Evolutionary conservation across 495 filamentous ascomycete genomes (phyloP).

Genomic region (Symbiotaphrina buchneri): DNA sequence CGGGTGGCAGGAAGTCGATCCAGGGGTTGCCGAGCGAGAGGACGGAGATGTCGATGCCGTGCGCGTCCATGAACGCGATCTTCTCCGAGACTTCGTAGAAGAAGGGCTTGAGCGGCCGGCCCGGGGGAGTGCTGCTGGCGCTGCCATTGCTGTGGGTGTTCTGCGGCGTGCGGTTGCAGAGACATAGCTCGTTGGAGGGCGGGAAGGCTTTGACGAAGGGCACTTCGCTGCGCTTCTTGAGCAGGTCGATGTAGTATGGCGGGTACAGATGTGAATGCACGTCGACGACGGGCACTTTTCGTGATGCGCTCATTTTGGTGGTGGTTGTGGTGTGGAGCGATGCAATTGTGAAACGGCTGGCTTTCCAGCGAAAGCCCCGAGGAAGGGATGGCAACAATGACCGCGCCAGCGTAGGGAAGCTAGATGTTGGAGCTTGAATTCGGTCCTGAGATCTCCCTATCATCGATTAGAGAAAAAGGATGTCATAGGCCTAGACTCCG

Average conservation of each 20-base stretch:
- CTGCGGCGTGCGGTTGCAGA: slow-evolving; percentile 54
- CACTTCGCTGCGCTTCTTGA: slow-evolving; percentile 49
- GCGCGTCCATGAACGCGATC: slow-evolving; percentile 67
- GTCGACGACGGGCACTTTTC: slow-evolving; percentile 31
- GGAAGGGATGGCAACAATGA: no score
- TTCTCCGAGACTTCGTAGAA: slow-evolving; percentile 54
- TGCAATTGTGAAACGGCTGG: no score
- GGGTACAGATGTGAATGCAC: slow-evolving; percentile 93
- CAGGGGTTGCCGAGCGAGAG: slow-evolving; percentile 89
- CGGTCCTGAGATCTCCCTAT: no score
- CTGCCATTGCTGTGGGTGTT: slow-evolving; percentile 33
- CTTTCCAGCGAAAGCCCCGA: no score
- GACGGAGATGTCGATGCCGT: slow-evolving; percentile 61
- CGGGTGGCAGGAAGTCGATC: slow-evolving; percentile 61
- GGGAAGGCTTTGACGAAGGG: slow-evolving; percentile 59
- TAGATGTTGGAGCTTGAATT: no score
- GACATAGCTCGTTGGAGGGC: slow-evolving; percentile 33
- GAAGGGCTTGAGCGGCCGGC: slow-evolving; percentile 51
- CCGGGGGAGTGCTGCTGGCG: slow-evolving; percentile 23
- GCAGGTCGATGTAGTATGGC: slow-evolving; percentile 57
- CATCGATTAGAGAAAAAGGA: no score
- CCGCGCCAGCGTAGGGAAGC: no score
- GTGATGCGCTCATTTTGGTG: not conserved
- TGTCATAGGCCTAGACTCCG: no score
- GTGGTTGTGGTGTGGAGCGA: no score